Base-by-base conservation (phyloP, 331 rosid genomes). In the Quercus lobata region DNA sequence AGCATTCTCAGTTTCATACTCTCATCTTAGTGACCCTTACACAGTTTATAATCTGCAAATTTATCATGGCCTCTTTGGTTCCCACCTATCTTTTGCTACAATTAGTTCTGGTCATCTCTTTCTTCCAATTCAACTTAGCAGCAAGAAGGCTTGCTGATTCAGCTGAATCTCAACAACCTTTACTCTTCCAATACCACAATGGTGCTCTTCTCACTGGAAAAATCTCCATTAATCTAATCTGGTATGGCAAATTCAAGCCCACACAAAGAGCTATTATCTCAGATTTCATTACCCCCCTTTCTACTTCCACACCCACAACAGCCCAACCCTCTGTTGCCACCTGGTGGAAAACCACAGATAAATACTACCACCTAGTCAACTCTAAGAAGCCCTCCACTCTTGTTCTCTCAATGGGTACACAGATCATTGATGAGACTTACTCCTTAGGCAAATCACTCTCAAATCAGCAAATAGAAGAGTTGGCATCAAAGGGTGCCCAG, bases 241-340 rank as follows among this genome's bases (percentile, higher is more conserved):
- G 90, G 90, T 87, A 87, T 19, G 90, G 90, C 1, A 76, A 82
- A 7, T 87, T 87, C 69, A 84, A 87, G 76, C 85, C 90, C 1
- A 62, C 90, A 24, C 90, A 86, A 27, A 78, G 76, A 58, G 90
- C 90, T 34, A 73, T 87, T 2, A 44, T 87, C 52, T 32, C 88
- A 3, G 90, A 87, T 70, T 87, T 87, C 49, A 1, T 87, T 14
- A 73, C 73, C 54, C 84, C 90, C 25, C 54, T 84, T 0, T 72
- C 88, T 3, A 41, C 81, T 70, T 70, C 88, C 72, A 78, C 72
- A 21, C n/a, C 85, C 46, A 24, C 9, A 6, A 22, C 49, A 12
- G 35, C 57, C 14, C 75, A 75, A 16, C 80, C 88, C 35, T 84
- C 88, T 1, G 88, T 84, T 55, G 74, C 85, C 57, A 21, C 66